These are phyloP conservation scores for Boletus coccyginus DNA, from an alignment of 768 basidiomycete species.

Conservation along the genomic window DNA sequence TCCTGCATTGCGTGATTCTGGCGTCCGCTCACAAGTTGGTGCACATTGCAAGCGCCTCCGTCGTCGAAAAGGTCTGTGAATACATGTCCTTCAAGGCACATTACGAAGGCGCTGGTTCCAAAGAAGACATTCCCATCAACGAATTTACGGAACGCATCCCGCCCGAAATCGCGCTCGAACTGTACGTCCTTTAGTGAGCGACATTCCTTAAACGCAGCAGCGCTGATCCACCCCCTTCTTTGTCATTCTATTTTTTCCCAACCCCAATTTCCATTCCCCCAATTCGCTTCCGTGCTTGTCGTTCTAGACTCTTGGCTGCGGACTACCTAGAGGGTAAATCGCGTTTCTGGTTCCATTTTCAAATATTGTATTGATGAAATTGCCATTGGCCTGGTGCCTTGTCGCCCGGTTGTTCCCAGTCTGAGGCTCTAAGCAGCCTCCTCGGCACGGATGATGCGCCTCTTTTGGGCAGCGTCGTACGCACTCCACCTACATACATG, in stretches of 20 bases:
- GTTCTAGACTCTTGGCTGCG: conserved; percentile 53
- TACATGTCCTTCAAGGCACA: conserved; percentile 85
- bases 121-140: conserved; percentile 71
- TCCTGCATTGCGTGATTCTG: background rate
- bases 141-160: conserved; percentile 83
- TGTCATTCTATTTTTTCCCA: background rate
- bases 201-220: background rate
- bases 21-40: background rate
- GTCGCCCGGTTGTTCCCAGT: conserved; percentile 2
- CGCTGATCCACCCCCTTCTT: conserved; percentile 14
- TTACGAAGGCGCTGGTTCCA: conserved; percentile 65
- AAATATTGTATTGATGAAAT: conserved; percentile 18
- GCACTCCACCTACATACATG: background rate
- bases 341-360: conserved; percentile 10
- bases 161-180: conserved; percentile 83
- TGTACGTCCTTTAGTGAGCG: conserved; percentile 53
- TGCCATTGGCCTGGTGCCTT: conserved; percentile 6
- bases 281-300: background rate
- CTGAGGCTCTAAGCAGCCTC: background rate
- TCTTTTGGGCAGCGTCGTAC: background rate
- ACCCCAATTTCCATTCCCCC: conserved; percentile 2
- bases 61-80: conserved; percentile 86
- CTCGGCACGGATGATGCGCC: background rate
- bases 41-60: conserved; percentile 46
- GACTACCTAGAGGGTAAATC: conserved; percentile 62